Evolutionary conservation across 495 filamentous ascomycete genomes (phyloP).

Genomic region (Amphirosellinia nigrospora): DNA sequence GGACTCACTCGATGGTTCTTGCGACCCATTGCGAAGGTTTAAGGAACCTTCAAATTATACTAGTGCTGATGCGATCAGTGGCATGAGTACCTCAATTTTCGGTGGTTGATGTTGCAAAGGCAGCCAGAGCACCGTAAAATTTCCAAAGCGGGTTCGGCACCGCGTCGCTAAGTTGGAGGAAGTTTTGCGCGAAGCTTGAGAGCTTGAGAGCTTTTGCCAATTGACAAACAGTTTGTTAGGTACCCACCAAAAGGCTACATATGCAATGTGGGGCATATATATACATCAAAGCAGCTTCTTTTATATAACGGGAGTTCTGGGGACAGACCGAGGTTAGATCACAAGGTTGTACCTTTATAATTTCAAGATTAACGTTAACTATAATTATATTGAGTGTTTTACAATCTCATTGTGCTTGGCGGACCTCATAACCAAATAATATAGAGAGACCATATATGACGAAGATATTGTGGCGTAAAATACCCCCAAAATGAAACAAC

Average conservation of each 20-base stretch:
- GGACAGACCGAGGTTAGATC: too few species aligned
- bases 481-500: too few species aligned
- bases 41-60: not conserved
- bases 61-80: not conserved
- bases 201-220: slow-evolving; percentile 14
- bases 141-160: not conserved
- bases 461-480: too few species aligned
- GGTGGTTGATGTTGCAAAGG: not conserved
- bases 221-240: slow-evolving; percentile 11
- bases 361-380: not conserved
- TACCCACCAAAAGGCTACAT: slow-evolving; percentile 14
- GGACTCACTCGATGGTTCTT: slow-evolving; percentile 37
- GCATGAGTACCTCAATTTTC: not conserved
- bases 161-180: slow-evolving; percentile 9
- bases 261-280: slow-evolving; percentile 21
- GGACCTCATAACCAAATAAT: too few species aligned
- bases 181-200: slow-evolving; percentile 26
- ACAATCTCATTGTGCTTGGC: not conserved
- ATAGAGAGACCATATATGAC: too few species aligned
- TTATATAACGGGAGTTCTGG: not conserved
- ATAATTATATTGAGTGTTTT: not conserved
- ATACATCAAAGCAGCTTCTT: not conserved
- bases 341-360: too few species aligned
- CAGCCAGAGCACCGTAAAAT: not conserved
- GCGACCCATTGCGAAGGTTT: slow-evolving; percentile 38